Evolutionary conservation across 1,284 basidiomycete species (phyloP).

Genomic region (Trichosporon ovoides): DNA sequence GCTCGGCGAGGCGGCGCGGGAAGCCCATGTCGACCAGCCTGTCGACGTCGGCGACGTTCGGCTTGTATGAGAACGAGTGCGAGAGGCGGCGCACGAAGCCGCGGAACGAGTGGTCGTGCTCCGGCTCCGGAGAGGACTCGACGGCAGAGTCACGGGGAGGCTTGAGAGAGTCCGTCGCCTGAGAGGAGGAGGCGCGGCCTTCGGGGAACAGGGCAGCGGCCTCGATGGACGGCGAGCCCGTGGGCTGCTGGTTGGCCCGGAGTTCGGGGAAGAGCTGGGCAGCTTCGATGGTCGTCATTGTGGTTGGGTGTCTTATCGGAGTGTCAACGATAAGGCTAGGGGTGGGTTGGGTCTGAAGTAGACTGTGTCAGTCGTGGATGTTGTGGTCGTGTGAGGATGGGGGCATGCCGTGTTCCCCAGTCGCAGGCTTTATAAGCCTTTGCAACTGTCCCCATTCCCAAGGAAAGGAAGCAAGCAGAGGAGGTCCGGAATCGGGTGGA

Average conservation of each 20-base stretch:
- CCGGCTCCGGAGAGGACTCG: not conserved
- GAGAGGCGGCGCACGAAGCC: slow-evolving; percentile 14
- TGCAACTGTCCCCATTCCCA: too few species aligned
- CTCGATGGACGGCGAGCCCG: too few species aligned
- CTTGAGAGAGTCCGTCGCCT: too few species aligned
- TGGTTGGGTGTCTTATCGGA: not conserved
- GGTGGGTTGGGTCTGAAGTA: too few species aligned
- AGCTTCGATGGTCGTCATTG: not conserved
- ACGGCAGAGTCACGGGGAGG: not conserved
- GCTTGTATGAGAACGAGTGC: not conserved
- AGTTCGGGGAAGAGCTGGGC: not conserved
- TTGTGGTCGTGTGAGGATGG: too few species aligned
- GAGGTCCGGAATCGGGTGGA: too few species aligned
- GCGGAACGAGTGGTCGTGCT: slow-evolving; percentile 7
- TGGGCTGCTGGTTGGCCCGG: too few species aligned
- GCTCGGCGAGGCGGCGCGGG: slow-evolving; percentile 11
- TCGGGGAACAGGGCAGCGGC: too few species aligned
- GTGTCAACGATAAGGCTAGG: too few species aligned
- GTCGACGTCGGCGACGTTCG: slow-evolving; percentile 1
- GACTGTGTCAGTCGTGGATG: too few species aligned
- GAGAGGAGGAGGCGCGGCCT: too few species aligned
- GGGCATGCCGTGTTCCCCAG: not conserved
- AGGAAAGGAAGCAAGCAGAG: too few species aligned
- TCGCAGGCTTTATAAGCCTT: not conserved
- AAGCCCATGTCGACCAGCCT: slow-evolving; percentile 19